phyloP scores from a whole-genome alignment of 495 filamentous ascomycete species.

The Corynascus novoguineensis region DNA sequence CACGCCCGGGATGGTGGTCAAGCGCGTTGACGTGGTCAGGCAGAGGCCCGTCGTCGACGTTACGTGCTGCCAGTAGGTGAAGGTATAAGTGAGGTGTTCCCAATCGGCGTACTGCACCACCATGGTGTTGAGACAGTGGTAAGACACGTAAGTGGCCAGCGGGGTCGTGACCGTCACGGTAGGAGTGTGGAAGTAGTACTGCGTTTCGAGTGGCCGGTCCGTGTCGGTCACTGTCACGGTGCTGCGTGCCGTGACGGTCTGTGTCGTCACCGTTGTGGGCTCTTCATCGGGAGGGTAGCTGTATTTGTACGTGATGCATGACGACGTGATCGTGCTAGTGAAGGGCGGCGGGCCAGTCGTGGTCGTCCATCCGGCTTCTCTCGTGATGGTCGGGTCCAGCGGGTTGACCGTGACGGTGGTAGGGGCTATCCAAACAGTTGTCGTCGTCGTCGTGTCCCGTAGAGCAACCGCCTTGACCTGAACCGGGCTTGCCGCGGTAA shows the following conservation, averaged over 20 bases:
- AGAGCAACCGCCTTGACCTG: background rate
- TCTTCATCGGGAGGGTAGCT: background rate
- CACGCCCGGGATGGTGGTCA: conserved; percentile 13
- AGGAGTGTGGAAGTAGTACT: background rate
- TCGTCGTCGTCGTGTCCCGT: background rate
- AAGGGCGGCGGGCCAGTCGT: conserved; percentile 2
- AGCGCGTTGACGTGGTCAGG: conserved; percentile 5
- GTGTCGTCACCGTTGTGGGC: background rate
- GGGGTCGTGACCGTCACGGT: conserved; percentile 8
- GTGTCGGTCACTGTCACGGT: conserved; percentile 9
- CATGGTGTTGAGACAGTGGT: conserved; percentile 10
- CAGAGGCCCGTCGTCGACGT: conserved; percentile 3
- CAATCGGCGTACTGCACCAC: background rate
- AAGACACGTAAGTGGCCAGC: background rate
- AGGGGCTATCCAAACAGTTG: background rate
- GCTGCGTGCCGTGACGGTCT: background rate
- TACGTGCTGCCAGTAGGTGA: background rate
- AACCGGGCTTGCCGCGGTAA: background rate
- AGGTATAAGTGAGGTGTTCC: conserved; percentile 3
- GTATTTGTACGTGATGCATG: conserved; percentile 5
- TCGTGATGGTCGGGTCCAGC: conserved; percentile 6
- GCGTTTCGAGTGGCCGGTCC: background rate
- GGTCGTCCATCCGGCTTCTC: background rate
- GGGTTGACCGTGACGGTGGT: conserved; percentile 9
- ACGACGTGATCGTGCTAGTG: conserved; percentile 3